Conservation (phyloP, 352 stramenopile genomes). For the Phytophthora pluvialis region DNA sequence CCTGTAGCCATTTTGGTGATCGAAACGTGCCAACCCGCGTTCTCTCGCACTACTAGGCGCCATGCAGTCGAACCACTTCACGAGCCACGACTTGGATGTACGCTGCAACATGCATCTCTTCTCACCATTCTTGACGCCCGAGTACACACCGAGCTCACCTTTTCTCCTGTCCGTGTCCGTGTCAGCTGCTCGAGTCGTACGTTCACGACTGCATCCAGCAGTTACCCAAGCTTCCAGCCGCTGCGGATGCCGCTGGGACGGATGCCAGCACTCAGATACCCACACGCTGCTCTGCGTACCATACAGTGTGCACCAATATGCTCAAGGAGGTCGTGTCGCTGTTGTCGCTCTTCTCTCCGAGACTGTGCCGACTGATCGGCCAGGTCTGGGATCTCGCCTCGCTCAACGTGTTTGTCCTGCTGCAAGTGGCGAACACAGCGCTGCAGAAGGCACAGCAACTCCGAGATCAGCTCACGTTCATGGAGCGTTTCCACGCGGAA, state of each 20-base stretch:
- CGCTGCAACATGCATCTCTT: background rate
- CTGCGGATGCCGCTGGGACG: constrained; percentile 12
- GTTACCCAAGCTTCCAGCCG: constrained; percentile 44
- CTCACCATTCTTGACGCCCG: background rate
- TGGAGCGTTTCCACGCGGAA: constrained; percentile 44
- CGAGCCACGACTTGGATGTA: constrained; percentile 57
- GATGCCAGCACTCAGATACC: constrained; percentile 39
- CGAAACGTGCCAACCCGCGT: background rate
- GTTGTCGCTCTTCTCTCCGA: constrained; percentile 54
- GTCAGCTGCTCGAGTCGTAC: constrained; percentile 60
- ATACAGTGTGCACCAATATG: constrained; percentile 60
- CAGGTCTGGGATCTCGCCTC: constrained; percentile 73
- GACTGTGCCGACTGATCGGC: constrained; percentile 50
- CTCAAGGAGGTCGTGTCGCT: constrained; percentile 53
- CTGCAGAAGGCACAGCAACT: constrained; percentile 46
- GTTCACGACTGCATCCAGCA: constrained; percentile 59
- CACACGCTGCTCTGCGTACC: constrained; percentile 48
- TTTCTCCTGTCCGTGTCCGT: background rate
- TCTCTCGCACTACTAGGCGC: background rate
- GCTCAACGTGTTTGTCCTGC: constrained; percentile 68
- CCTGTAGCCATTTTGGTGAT: constrained; percentile 22
- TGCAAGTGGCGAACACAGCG: constrained; percentile 52
- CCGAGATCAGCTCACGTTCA: constrained; percentile 34
- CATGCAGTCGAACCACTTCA: constrained; percentile 52
- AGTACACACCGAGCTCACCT: background rate